Percentiles rank a stretch among this genome's conserved stretches.
Evolutionary conservation across 2,329 filamentous ascomycete genomes (phyloP).

Genomic region (Trichoderma koningii): DNA sequence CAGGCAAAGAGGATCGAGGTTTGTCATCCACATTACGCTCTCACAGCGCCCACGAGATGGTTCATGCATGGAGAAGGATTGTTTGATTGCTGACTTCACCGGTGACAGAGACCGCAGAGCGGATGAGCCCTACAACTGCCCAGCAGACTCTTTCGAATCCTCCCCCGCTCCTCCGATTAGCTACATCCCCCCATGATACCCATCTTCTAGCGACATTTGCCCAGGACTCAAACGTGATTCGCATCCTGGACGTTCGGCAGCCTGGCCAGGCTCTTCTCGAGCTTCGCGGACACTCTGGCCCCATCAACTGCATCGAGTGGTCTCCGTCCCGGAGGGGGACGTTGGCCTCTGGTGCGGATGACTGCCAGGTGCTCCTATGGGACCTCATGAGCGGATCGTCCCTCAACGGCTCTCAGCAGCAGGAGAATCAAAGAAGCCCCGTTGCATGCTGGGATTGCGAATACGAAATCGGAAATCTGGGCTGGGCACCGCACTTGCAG

Average conservation of each 20-base stretch:
- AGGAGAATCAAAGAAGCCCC: conserved; percentile 65
- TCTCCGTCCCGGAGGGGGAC: conserved; percentile 83
- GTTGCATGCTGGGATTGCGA: conserved; percentile 82
- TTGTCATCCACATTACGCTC: conserved; percentile 34
- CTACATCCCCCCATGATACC: conserved; percentile 91
- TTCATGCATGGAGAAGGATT: not conserved
- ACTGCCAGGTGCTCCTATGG: conserved; percentile 90
- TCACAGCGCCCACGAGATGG: not conserved
- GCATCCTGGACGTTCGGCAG: conserved; percentile 93
- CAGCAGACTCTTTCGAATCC: conserved; percentile 77
- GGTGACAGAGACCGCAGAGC: conserved; percentile 53
- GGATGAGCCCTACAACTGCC: conserved; percentile 72
- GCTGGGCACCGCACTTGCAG: conserved; percentile 75
- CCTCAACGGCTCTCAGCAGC: conserved; percentile 52
- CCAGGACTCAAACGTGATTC: conserved; percentile 86
- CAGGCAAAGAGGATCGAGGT: conserved; percentile 79
- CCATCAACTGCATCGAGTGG: conserved; percentile 95
- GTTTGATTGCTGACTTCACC: conserved; percentile 30
- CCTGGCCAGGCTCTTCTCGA: conserved; percentile 94
- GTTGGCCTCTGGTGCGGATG: conserved; percentile 88
- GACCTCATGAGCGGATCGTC: conserved; percentile 68
- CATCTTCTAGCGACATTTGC: conserved; percentile 97
- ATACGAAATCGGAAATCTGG: conserved; percentile 82
- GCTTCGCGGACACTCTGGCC: conserved; percentile 80
- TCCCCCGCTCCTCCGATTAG: conserved; percentile 75